Evolutionary conservation across 441 rosid genomes (phyloP), one percentile per base, ranked within the genome.

Genomic region (Pelargonium myrrhifolium): DNA sequence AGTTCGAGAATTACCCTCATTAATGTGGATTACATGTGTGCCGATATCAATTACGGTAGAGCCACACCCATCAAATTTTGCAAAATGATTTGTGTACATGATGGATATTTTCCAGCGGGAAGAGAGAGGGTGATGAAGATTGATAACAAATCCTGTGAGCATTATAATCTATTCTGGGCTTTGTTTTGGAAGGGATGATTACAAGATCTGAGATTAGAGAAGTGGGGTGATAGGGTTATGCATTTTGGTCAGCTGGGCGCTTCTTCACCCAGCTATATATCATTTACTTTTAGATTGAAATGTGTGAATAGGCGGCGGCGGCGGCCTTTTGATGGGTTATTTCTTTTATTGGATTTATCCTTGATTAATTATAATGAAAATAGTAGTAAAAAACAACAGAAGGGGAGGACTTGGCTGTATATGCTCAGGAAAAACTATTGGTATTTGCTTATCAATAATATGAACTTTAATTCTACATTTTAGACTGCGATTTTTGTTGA

Each of bases 291-390:
- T 20, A 74, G 73, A 76, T 77, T 71, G 71, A 66, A 62, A 37
- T 74, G 65, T 79, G 84, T 81, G 82, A 78, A 80, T 75, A 79
- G 75, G 63, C 64, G 37, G 37, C 2, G 37, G 40, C 40, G 40
- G 39, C 1, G 8, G 40, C 10, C 65, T 74, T 66, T 49, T 65
- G 58, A 40, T 42, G 17, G 37, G 20, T 10, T 17, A 2, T 15
- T 14, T 43, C 63, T 22, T 59, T 26, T 59, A 59, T 24, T 5
- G 28, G 10, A 37, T 37, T 18, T 20, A 20, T 56, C 22, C 21
- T 59, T 22, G 35, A 59, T 59, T 9, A 42, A 42, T 42, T 43
- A 9, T 3, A 43, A 11, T 10, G 49, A 43, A 43, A 43, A 12
- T 43, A 43, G 49, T 0, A n/a, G 37, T 9, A 22, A 12, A 51